Evolutionary conservation across 352 stramenopile genomes (phyloP), one percentile per base, ranked within the genome.

Genomic region (Globisporangium cederbergense): DNA sequence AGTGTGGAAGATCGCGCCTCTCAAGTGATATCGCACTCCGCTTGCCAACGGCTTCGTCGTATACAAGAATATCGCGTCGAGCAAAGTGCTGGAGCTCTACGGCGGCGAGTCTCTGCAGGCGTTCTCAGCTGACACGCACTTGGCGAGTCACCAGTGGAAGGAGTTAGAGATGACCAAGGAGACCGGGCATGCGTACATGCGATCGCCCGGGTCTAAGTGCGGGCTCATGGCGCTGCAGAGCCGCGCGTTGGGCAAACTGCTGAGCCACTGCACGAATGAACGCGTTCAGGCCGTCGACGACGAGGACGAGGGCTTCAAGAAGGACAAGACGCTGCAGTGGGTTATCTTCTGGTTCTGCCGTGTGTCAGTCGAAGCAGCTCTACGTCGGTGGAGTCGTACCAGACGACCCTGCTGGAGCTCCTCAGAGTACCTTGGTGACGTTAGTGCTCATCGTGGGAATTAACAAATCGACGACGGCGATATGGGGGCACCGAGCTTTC

Each of bases 101-200:
- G 51, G n/a, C 1, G 51, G n/a, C 2, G 51, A 25, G 6, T 36
- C 51, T 9, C 28, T 43, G 13, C 51, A 57, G 30, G 30, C 51
- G 0, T 16, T 28, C 7, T 42, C 51, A 18, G n/a, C 16, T 2
- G 20, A 25, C 6, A 28, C 51, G 16, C 51, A 57, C 30, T 16
- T 57, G 14, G 16, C 30, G 6, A 57, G 51, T 16, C 51, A 43
- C 16, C 51, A 57, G 30, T 57, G 51, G 51, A 36, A 57, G 51
- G 51, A 57, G 13, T 14, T 57, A 14, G 16, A 14, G 13, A 8
- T 57, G 5, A 9, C 2, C 5, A 16, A 13, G 6, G 51, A 4
- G 11, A 30, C 22, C 3, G 7, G 28, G 7, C 25, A 28, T 14
- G 43, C 16, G 5, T 22, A 8, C 6, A 50, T 50, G 43, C 43